phyloP scores from a whole-genome alignment of 169 alveolate genomes.

The Cryptosporidium sp. region DNA sequence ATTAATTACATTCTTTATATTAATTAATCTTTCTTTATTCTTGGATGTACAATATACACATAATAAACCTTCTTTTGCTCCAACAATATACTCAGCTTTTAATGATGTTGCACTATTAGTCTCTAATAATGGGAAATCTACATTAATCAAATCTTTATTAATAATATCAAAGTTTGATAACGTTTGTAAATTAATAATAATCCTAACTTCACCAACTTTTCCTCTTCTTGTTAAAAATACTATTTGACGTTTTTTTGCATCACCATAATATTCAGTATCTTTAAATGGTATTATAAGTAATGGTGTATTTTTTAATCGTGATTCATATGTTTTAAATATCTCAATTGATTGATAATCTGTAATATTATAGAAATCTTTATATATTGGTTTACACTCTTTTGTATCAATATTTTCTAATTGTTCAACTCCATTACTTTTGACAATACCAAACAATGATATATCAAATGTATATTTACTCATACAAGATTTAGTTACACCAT shows the following conservation, averaged over 20 bases:
- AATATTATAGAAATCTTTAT: constrained; percentile 67
- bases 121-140: constrained; percentile 63
- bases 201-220: constrained; percentile 71
- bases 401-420: constrained; percentile 31
- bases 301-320: constrained; percentile 34
- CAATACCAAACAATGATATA: constrained; percentile 46
- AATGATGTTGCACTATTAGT: constrained; percentile 58
- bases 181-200: constrained; percentile 58
- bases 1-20: constrained; percentile 1
- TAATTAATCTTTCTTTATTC: constrained; percentile 23
- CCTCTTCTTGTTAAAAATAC: constrained; percentile 65
- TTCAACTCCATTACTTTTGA: constrained; percentile 30
- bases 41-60: constrained; percentile 59
- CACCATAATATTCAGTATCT: constrained; percentile 70
- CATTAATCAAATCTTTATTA: constrained; percentile 55
- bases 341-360: constrained; percentile 69
- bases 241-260: constrained; percentile 64
- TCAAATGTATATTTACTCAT: constrained; percentile 74
- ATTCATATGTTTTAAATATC: constrained; percentile 24
- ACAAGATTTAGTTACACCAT: constrained; percentile 45
- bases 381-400: constrained; percentile 45
- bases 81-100: constrained; percentile 69
- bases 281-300: constrained; percentile 61
- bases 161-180: constrained; percentile 58
- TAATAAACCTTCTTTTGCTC: constrained; percentile 40